Percentiles rank a stretch among this genome's conserved stretches.
phyloP scores from a whole-genome alignment of 768 basidiomycete species.

The Pisolithus orientalis region DNA sequence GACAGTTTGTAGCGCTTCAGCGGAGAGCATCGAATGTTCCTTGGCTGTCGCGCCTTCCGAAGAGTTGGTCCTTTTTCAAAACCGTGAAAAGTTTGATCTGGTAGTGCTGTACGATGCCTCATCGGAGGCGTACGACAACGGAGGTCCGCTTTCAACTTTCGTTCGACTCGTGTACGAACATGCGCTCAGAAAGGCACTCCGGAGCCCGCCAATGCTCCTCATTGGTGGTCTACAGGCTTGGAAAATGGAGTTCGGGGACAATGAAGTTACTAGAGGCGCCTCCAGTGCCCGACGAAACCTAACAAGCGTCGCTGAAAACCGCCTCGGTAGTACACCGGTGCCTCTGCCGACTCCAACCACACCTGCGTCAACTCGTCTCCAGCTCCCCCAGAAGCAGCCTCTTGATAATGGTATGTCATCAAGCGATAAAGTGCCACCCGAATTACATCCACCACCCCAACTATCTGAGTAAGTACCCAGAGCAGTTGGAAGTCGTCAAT shows the following conservation, averaged over 20 bases:
- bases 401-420: slow-evolving; percentile 13
- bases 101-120: slow-evolving; percentile 78
- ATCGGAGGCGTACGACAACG: slow-evolving; percentile 47
- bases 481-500: not conserved
- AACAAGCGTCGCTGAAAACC: slow-evolving; percentile 20
- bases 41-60: slow-evolving; percentile 62
- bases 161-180: slow-evolving; percentile 65
- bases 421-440: slow-evolving; percentile 7
- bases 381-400: slow-evolving; percentile 4
- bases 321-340: slow-evolving; percentile 21
- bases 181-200: slow-evolving; percentile 66
- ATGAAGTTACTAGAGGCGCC: slow-evolving; percentile 26
- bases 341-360: slow-evolving; percentile 9
- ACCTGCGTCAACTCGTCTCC: slow-evolving; percentile 11
- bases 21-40: slow-evolving; percentile 64
- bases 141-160: slow-evolving; percentile 52
- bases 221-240: slow-evolving; percentile 83
- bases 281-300: slow-evolving; percentile 10
- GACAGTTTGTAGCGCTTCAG: slow-evolving; percentile 47
- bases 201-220: slow-evolving; percentile 74
- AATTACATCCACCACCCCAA: slow-evolving; percentile 4
- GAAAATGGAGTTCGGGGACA: slow-evolving; percentile 51
- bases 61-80: slow-evolving; percentile 71
- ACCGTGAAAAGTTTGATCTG: slow-evolving; percentile 84
- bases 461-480: slow-evolving; percentile 15